phyloP scores from a whole-genome alignment of 257 asterid species.

The Nicotiana obtusifolia region DNA sequence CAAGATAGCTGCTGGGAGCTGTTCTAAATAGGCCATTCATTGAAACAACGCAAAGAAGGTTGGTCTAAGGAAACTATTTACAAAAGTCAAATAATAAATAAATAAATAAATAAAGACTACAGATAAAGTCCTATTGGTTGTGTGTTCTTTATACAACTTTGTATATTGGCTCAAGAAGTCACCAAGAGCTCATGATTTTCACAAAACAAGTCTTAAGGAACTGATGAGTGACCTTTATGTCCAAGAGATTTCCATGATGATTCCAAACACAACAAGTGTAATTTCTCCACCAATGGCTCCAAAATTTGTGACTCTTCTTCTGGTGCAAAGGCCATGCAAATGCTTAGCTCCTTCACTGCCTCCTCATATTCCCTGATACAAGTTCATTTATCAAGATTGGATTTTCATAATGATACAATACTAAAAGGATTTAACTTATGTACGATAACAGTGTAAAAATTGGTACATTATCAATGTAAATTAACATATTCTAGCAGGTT shows the following conservation, averaged over 20 bases:
- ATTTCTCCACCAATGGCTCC: conserved; percentile 69
- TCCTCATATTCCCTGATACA: conserved; percentile 61
- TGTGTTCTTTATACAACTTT: neutral
- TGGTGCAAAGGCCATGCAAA: conserved; percentile 92
- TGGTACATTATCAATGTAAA: neutral
- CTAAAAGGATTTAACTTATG: too few species aligned
- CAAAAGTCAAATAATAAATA: neutral
- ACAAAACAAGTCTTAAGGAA: conserved; percentile 28
- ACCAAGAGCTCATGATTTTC: neutral
- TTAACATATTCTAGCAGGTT: too few species aligned
- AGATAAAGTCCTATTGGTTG: neutral
- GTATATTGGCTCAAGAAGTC: neutral
- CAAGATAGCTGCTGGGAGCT: neutral
- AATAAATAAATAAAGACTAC: neutral
- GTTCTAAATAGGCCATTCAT: neutral
- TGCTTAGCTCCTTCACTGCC: conserved; percentile 89
- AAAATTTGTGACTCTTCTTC: conserved; percentile 71
- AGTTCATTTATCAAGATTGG: neutral
- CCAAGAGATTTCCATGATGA: conserved; percentile 57
- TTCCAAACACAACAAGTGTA: conserved; percentile 64
- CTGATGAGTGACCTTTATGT: conserved; percentile 38
- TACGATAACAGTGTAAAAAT: neutral
- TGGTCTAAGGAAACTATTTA: neutral
- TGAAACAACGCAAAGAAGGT: neutral
- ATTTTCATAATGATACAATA: too few species aligned